A percentile compares a stretch with the other conserved stretches of the same genome.
These are phyloP conservation scores for Globisporangium alternatum DNA, from an alignment of 352 stramenopile species.

Conservation along the genomic window DNA sequence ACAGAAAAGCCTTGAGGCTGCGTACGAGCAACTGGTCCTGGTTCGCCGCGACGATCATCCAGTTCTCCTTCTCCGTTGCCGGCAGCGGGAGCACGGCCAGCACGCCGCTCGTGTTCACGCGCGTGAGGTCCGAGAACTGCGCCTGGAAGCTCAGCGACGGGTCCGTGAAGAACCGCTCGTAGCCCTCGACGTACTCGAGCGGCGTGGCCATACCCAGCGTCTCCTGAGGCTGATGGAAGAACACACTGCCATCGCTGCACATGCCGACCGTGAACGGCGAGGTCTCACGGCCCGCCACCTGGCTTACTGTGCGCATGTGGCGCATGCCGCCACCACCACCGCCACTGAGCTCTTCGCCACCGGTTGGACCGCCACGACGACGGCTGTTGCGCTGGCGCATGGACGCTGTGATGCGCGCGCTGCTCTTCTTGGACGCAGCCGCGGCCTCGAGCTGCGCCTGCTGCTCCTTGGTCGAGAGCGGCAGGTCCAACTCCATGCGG, in stretches of 20 bases:
- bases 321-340: constrained; percentile 24
- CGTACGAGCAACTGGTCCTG: constrained; percentile 68
- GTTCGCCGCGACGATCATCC: constrained; percentile 78
- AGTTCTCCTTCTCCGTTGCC: constrained; percentile 53
- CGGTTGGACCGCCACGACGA: constrained; percentile 30
- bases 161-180: constrained; percentile 83
- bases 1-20: constrained; percentile 61
- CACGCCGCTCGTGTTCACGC: constrained; percentile 67
- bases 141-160: constrained; percentile 66
- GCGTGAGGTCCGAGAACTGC: constrained; percentile 76
- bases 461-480: constrained; percentile 62
- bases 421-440: constrained; percentile 18
- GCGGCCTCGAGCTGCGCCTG: constrained; percentile 34
- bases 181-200: constrained; percentile 73
- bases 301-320: constrained; percentile 73
- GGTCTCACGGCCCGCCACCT: constrained; percentile 55
- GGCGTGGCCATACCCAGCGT: constrained; percentile 60
- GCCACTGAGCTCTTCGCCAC: constrained; percentile 35
- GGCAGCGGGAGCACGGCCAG: constrained; percentile 61
- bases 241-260: constrained; percentile 83
- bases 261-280: constrained; percentile 75
- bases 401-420: constrained; percentile 26
- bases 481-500: constrained; percentile 71
- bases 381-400: constrained; percentile 47
- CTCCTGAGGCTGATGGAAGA: constrained; percentile 55